Base-by-base conservation (phyloP, 106 monocot species). In the Allium sativum region DNA sequence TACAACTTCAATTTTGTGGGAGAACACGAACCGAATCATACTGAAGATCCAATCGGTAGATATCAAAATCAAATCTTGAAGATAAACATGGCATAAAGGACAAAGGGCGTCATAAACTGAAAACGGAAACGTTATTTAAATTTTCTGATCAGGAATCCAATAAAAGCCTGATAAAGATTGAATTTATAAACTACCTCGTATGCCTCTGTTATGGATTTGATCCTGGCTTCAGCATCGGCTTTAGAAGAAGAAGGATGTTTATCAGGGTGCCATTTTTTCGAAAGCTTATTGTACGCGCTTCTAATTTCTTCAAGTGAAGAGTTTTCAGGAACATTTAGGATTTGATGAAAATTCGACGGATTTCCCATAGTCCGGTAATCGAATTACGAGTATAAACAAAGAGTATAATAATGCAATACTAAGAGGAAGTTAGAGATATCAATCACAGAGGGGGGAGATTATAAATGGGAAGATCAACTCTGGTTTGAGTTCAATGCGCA, bases 241-340 rank as follows among this genome's bases (percentile, higher is more conserved):
- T 72, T 74, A 47, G 82, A 73, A 13, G 82, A 78, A 52, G 78
- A 70, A 9, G 86, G 86, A 63, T 86, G 78, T 66, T 86, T 86
- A 65, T 86, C 86, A 9, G 82, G 86, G 62, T 86, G 86, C 86
- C 86, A 86, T 76, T 79, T 78, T 53, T 67, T 81, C 40, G 71
- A 74, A 13, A 78, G 76, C 9, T 48, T 53, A 14, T 66, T 78
- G 76, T 86, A 86, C 8, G 86, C 81, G 18, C 18, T 72, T 59
- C 86, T 74, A 62, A 86, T 82, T 44, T 76, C 74, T 53, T 69
- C 61, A 4, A 68, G 66, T n/a, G 75, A 72, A 13, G 86, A 71
- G 66, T 78, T 53, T 46, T 73, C 76, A 0, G 82, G 68, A 53
- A 86, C 50, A 71, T 79, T 69, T n/a, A 86, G 76, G 17, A 82